Base-by-base conservation (phyloP, 345 rosid species). In the Theobroma cacao region DNA sequence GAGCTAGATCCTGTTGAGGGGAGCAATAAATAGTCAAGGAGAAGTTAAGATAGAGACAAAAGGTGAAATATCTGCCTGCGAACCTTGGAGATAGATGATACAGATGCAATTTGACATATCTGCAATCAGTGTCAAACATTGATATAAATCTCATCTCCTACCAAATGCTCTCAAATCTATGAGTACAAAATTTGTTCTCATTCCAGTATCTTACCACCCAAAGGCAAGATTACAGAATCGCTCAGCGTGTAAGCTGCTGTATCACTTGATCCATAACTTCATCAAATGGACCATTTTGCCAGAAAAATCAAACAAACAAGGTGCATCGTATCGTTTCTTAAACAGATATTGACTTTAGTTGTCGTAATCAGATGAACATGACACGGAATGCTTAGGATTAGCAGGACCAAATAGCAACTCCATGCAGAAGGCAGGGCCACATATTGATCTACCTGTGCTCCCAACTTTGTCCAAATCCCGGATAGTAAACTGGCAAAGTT, bases 391-490 rank as follows among this genome's bases (percentile, higher is more conserved):
- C 74, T 83, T 88, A 1, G 87, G 85, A 72, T 85, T 88, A 26
- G 97, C 90, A 62, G 95, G 98, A 60, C 95, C 96, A 68, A 93
- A 93, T 14, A 90, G 87, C 84, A 95, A 69, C 82, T 95, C 99
- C 83, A 95, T 79, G 76, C 99, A 92, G 85, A 95, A 95, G 50
- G 87, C 84, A 36, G 88, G 82, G 52, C 99, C 99, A 24, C 93
- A 88, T 20, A 92, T 85, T 28, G 92, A 92, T 83, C 86, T 88
- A 11, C 95, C 98, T 65, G 83, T 85, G 52, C 84, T 77, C 69
- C 97, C 96, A 67, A 95, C 86, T 86, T 93, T 95, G 78, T 95
- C 99, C 86, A 92, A 71, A 81, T 92, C 97, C 80, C 82, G 33
- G 52, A 83, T 33, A 0, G 92, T 78, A 74, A 92, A 86, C 98